These are phyloP conservation scores for Thymus quinquecostatus DNA, from an alignment of 257 asterid species.

Conservation along the genomic window DNA sequence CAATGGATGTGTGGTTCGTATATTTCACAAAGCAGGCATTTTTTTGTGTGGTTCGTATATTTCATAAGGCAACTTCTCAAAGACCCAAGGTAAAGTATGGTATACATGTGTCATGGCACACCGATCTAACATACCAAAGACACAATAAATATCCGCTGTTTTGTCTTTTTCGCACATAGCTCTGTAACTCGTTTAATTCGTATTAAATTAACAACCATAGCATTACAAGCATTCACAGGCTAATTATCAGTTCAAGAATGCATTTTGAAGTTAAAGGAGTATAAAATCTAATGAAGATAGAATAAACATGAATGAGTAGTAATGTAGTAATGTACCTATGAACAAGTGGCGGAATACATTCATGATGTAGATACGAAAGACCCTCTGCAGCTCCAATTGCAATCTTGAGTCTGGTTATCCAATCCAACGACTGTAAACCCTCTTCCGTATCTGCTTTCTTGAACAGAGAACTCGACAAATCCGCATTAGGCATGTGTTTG, in stretches of 20 bases:
- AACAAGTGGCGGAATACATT: slow-evolving; percentile 85
- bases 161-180: slow-evolving; percentile 19
- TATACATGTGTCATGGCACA: slow-evolving; percentile 27
- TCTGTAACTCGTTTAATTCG: slow-evolving; percentile 5
- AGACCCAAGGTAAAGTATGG: too few species aligned
- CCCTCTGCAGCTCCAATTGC: slow-evolving; percentile 97
- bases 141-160: background rate
- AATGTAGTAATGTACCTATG: slow-evolving; percentile 96
- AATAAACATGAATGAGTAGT: slow-evolving; percentile 14
- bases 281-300: background rate
- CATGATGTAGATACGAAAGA: slow-evolving; percentile 85
- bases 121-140: slow-evolving; percentile 54
- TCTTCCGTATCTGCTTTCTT: slow-evolving; percentile 63
- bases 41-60: background rate
- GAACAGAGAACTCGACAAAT: slow-evolving; percentile 81
- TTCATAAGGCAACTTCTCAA: background rate
- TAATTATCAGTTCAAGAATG: background rate
- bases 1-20: too few species aligned
- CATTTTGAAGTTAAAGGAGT: slow-evolving; percentile 1
- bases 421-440: slow-evolving; percentile 82
- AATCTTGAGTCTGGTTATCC: slow-evolving; percentile 94
- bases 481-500: slow-evolving; percentile 83
- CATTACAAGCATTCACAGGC: slow-evolving; percentile 9
- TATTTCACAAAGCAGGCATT: too few species aligned
- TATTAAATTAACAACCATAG: slow-evolving; percentile 1